These are phyloP conservation scores for Pseudogymnoascus verrucosus DNA, from an alignment of 2,329 filamentous ascomycete species.

Conservation along the genomic window DNA sequence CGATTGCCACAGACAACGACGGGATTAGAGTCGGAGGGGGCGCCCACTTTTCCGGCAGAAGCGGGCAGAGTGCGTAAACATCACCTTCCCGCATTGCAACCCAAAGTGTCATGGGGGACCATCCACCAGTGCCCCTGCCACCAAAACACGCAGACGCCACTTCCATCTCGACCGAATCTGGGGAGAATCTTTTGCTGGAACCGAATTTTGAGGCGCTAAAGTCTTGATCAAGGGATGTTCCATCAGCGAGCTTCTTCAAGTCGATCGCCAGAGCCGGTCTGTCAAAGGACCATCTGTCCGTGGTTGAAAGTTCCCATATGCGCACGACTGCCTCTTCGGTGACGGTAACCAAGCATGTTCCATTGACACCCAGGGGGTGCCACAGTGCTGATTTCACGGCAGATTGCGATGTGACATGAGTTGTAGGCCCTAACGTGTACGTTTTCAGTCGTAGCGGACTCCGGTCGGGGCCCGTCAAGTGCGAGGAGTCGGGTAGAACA, in stretches of 20 bases:
- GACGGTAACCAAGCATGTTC: constrained; percentile 76
- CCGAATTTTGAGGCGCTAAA: constrained; percentile 68
- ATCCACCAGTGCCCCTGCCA: constrained; percentile 61
- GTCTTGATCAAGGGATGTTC: constrained; percentile 72
- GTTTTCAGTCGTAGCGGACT: constrained; percentile 71
- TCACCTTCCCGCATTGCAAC: constrained; percentile 92
- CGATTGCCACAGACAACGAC: constrained; percentile 73
- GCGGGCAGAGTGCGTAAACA: constrained; percentile 84
- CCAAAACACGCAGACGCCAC: constrained; percentile 82
- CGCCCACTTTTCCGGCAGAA: constrained; percentile 81
- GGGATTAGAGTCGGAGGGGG: constrained; percentile 69
- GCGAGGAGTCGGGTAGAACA: constrained; percentile 71
- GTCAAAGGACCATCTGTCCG: constrained; percentile 81
- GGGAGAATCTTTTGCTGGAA: constrained; percentile 75
- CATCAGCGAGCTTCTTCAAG: constrained; percentile 80
- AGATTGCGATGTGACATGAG: constrained; percentile 79
- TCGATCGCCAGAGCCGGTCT: constrained; percentile 77
- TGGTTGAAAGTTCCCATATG: constrained; percentile 81
- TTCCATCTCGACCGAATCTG: constrained; percentile 88
- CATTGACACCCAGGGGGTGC: constrained; percentile 83
- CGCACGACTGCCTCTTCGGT: constrained; percentile 83
- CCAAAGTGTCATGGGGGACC: constrained; percentile 96
- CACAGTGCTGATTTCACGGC: constrained; percentile 75
- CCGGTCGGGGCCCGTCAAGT: constrained; percentile 61
- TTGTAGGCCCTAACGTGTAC: constrained; percentile 86